These are phyloP conservation scores for Hirsutella thompsonii DNA, from an alignment of 2,329 filamentous ascomycete genomes.

Conservation along the genomic window DNA sequence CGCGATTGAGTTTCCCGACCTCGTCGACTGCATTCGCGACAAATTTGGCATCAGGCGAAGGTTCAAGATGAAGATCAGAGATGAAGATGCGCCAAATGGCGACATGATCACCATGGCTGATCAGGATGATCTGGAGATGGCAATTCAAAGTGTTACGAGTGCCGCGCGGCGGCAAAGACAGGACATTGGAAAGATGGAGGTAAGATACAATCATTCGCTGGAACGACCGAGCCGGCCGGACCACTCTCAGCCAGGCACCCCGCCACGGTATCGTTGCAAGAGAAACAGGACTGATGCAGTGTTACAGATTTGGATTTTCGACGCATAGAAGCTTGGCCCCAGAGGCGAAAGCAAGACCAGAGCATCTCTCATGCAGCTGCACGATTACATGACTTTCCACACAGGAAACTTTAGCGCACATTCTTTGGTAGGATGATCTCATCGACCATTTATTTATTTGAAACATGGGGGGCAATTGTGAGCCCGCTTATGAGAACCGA, in stretches of 20 bases:
- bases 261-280: too few species aligned
- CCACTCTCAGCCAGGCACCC: too few species aligned
- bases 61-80: constrained; percentile 81
- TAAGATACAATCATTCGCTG: constrained; percentile 33
- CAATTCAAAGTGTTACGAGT: constrained; percentile 56
- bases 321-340: constrained; percentile 19
- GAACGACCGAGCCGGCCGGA: too few species aligned
- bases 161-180: constrained; percentile 58
- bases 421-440: not conserved
- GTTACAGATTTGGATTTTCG: constrained; percentile 36
- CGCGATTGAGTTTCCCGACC: constrained; percentile 60
- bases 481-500: too few species aligned
- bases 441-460: not conserved
- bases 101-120: constrained; percentile 98
- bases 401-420: not conserved
- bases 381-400: constrained; percentile 8
- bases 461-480: too few species aligned
- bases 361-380: constrained; percentile 4
- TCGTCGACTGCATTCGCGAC: constrained; percentile 67
- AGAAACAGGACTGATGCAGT: too few species aligned
- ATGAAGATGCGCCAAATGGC: constrained; percentile 62
- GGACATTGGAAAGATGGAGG: constrained; percentile 91
- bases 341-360: not conserved
- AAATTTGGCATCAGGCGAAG: constrained; percentile 70
- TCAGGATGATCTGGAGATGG: constrained; percentile 90